Evolutionary conservation across 371 early-diverging fungal species (phyloP).

Genomic region (Mucor irregularis): DNA sequence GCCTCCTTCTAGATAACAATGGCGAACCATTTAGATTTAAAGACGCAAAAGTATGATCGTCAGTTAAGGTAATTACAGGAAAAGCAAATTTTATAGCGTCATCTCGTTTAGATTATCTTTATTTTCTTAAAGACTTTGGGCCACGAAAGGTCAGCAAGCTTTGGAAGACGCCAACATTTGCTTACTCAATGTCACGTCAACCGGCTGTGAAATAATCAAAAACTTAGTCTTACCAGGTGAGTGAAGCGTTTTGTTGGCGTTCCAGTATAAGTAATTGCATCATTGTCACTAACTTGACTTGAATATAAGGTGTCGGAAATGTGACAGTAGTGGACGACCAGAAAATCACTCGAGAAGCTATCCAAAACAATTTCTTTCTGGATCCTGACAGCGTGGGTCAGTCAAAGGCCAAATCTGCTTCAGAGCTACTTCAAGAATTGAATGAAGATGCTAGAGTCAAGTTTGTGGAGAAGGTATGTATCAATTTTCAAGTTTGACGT

Average conservation of each 20-base stretch:
- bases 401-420: slow-evolving; percentile 63
- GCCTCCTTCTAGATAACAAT: slow-evolving; percentile 18
- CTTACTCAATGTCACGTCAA: slow-evolving; percentile 79
- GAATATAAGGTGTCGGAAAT: slow-evolving; percentile 77
- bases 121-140: slow-evolving; percentile 77
- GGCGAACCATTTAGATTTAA: slow-evolving; percentile 45
- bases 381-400: slow-evolving; percentile 62
- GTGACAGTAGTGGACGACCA: slow-evolving; percentile 82
- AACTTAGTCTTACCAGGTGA: slow-evolving; percentile 94
- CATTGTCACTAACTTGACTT: not conserved
- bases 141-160: slow-evolving; percentile 84
- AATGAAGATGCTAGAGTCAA: slow-evolving; percentile 84
- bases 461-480: slow-evolving; percentile 46
- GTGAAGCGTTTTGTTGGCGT: not conserved
- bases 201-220: slow-evolving; percentile 90
- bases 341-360: slow-evolving; percentile 64
- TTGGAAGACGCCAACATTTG: slow-evolving; percentile 83
- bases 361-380: slow-evolving; percentile 91
- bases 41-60: slow-evolving; percentile 89
- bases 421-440: slow-evolving; percentile 75
- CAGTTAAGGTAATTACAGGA: slow-evolving; percentile 71
- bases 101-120: not conserved
- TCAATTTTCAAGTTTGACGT: not conserved
- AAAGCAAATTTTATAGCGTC: not conserved
- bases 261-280: not conserved